Evolutionary conservation across 352 stramenopile genomes (phyloP), one percentile per base, ranked within the genome.

Genomic region (Phytophthora citrophthora): DNA sequence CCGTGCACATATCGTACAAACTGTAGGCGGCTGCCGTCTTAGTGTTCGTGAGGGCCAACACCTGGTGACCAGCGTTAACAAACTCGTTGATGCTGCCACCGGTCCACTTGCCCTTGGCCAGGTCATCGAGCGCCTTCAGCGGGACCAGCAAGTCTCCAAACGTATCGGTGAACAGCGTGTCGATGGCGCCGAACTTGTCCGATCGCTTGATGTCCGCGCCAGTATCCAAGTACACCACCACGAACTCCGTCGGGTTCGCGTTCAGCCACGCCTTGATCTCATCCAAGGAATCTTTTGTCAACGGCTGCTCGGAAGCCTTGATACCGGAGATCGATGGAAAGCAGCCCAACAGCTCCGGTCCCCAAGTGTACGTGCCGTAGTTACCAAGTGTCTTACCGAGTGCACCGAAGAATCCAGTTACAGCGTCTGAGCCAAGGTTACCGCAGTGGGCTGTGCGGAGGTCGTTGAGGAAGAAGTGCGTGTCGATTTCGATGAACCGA

Each of bases 301-400:
- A 66, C 0, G 66, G 50, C 43, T 89, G 78, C 31, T 91, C 75
- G 5, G 76, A 72, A 18, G 74, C 70, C 27, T 74, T 71, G 36
- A 92, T 90, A n/a, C 81, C 77, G 4, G 77, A 88, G 26, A 88
- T 59, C 2, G 79, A 88, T 16, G 81, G 83, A 41, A 87, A 83
- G 56, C 83, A 92, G 23, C 83, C 83, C 16, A 92, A 58, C 2
- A 88, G 54, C 1, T 90, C 71, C 1, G 77, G 36, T 3, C 62
- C 68, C 75, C 80, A 92, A 16, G 64, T 68, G 18, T 83, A 67
- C 2, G 40, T 72, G 41, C 76, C 77, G 45, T 79, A 88, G 9
- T 74, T 75, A 34, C 48, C 64, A 1, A 91, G 61, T 27, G 81
- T 70, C 36, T 68, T 64, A 15, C 77, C 67, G 3, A 88, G 46